Percentiles rank a stretch among this genome's conserved stretches.
Conservation (phyloP, 2,329 filamentous ascomycete genomes). For the Cladosporium sphaerospermum region DNA sequence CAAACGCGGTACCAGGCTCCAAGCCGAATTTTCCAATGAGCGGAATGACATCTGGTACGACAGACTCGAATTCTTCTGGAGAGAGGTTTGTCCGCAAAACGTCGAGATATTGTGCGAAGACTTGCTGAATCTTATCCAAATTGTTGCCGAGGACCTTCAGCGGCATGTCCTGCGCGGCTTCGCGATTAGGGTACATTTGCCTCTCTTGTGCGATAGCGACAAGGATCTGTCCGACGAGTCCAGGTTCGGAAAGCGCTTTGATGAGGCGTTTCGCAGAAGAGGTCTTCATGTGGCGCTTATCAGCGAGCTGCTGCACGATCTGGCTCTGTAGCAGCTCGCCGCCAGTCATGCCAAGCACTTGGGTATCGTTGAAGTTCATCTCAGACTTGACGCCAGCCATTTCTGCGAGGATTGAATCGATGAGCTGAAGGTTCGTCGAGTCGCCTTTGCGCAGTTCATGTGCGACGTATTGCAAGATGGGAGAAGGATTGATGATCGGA, state of each 20-base stretch:
- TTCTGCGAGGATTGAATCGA: constrained; percentile 81
- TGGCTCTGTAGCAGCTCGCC: constrained; percentile 73
- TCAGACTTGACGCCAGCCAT: constrained; percentile 93
- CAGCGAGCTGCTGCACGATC: constrained; percentile 71
- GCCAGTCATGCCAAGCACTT: constrained; percentile 82
- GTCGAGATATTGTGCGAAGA: constrained; percentile 82
- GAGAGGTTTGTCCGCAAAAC: constrained; percentile 75
- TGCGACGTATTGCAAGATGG: constrained; percentile 83
- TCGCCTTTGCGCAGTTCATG: constrained; percentile 76
- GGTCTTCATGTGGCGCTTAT: constrained; percentile 66
- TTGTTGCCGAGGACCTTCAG: constrained; percentile 85
- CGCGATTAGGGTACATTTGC: constrained; percentile 73
- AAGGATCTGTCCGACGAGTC: constrained; percentile 75
- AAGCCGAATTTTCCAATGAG: constrained; percentile 75
- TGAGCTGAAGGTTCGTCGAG: constrained; percentile 81
- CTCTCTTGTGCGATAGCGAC: constrained; percentile 86
- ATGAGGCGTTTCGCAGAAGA: constrained; percentile 71
- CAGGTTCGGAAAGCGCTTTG: constrained; percentile 68
- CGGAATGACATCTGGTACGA: constrained; percentile 67
- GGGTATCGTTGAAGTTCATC: constrained; percentile 79
- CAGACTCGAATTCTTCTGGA: constrained; percentile 66
- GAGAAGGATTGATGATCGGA: constrained; percentile 71
- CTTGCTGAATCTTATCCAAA: constrained; percentile 81
- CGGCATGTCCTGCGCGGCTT: constrained; percentile 66
- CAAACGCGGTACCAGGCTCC: constrained; percentile 74